phyloP scores from a whole-genome alignment of 2,329 filamentous ascomycete genomes.

The Epichloe coenophiala region DNA sequence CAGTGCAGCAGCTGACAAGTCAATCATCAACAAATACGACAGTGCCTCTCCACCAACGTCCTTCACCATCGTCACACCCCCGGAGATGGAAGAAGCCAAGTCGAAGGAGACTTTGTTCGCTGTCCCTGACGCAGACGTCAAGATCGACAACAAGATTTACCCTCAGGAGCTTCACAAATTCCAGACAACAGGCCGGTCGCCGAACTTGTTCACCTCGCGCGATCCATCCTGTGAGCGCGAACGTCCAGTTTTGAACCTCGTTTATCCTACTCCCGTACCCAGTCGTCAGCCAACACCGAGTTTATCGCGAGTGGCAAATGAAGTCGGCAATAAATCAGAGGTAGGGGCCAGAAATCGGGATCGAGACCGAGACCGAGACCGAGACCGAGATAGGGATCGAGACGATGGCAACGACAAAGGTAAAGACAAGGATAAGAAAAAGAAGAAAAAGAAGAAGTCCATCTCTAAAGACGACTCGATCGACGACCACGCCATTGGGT shows the following conservation, averaged over 20 bases:
- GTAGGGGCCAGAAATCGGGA: not conserved
- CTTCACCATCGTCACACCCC: constrained; percentile 41
- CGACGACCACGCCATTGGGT: constrained; percentile 24
- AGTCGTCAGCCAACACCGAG: constrained; percentile 31
- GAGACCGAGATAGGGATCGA: not conserved
- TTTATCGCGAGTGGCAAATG: constrained; percentile 4
- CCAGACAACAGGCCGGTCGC: constrained; percentile 13
- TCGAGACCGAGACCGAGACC: not conserved
- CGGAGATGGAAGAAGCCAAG: constrained; percentile 31
- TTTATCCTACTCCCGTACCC: constrained; percentile 42
- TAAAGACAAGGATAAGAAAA: constrained; percentile 9
- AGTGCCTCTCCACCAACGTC: constrained; percentile 20
- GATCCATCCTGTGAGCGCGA: constrained; percentile 42
- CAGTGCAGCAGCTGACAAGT: constrained; percentile 35
- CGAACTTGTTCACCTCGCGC: constrained; percentile 27
- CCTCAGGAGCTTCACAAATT: constrained; percentile 35
- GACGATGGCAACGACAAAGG: constrained; percentile 4
- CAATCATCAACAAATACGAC: constrained; percentile 42
- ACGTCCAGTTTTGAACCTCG: constrained; percentile 45
- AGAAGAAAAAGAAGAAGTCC: constrained; percentile 9
- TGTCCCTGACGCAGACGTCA: constrained; percentile 49
- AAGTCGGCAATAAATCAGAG: not conserved
- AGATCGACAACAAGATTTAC: constrained; percentile 43
- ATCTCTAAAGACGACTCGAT: constrained; percentile 12
- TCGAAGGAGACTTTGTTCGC: constrained; percentile 35